phyloP scores from a whole-genome alignment of 768 basidiomycete genomes.

The Russula ochroleuca region DNA sequence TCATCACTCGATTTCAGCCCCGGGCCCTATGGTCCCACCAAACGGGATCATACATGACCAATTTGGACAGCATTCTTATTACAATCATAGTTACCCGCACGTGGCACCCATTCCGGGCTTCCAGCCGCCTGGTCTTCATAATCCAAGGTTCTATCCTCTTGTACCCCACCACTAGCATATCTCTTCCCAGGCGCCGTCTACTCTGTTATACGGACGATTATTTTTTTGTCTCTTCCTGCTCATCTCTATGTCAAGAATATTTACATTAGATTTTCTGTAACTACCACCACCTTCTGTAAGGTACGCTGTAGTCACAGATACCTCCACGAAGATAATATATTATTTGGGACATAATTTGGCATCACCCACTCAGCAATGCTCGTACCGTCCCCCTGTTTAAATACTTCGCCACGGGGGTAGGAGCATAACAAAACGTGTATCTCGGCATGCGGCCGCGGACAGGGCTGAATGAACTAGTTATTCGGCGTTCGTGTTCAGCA shows the following conservation, averaged over 20 bases:
- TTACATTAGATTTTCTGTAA: background rate
- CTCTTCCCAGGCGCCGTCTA: background rate
- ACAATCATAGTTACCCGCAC: background rate
- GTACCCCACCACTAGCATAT: background rate
- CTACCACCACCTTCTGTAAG: background rate
- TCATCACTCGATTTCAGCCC: background rate
- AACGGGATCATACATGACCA: background rate
- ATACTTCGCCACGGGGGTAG: background rate
- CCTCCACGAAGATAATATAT: background rate
- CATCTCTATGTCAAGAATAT: background rate
- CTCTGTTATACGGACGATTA: background rate
- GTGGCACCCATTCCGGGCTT: background rate
- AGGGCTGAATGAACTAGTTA: background rate
- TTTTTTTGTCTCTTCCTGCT: background rate
- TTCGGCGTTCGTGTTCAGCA: background rate
- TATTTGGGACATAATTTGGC: too few relatives aligned
- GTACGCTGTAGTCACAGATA: background rate
- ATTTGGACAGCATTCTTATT: background rate
- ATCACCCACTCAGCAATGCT: background rate
- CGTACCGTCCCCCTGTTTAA: background rate
- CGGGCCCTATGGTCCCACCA: background rate
- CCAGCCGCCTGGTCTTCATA: background rate
- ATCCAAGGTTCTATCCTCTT: constrained; percentile 2
- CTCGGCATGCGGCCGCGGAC: background rate
- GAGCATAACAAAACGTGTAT: too few relatives aligned